These are phyloP conservation scores for Boletus sensibilis DNA, from an alignment of 768 basidiomycete species.

Conservation along the genomic window DNA sequence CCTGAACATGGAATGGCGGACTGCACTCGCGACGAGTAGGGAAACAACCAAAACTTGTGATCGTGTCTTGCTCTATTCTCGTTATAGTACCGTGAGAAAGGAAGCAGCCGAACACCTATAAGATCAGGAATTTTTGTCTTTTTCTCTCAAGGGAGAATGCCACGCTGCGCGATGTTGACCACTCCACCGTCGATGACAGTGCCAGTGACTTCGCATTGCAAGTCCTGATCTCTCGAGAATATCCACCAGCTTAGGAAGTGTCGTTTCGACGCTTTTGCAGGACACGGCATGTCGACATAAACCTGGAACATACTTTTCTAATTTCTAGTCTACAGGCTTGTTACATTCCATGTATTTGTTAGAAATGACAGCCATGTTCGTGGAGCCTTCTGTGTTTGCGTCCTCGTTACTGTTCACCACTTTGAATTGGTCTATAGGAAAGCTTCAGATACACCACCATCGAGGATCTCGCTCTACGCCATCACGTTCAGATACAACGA, in stretches of 20 bases:
- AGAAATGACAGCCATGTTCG: not conserved
- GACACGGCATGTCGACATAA: conserved; percentile 63
- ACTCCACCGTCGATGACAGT: conserved; percentile 58
- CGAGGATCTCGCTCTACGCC: not conserved
- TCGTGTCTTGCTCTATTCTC: not conserved
- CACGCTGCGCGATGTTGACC: conserved; percentile 61
- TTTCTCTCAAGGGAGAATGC: conserved; percentile 50
- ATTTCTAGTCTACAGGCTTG: not conserved
- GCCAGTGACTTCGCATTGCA: conserved; percentile 53
- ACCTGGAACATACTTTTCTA: conserved; percentile 46
- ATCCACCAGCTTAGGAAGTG: conserved; percentile 63
- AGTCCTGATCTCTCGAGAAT: conserved; percentile 58
- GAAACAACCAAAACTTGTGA: conserved; percentile 3
- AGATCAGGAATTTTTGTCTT: conserved; percentile 11
- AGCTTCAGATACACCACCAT: too few species aligned
- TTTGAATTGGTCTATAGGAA: not conserved
- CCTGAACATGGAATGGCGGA: conserved; percentile 27
- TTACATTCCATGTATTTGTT: not conserved
- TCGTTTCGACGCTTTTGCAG: conserved; percentile 50
- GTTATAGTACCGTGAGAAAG: conserved; percentile 40
- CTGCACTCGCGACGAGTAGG: not conserved
- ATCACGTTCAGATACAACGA: not conserved
- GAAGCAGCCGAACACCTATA: conserved; percentile 15
- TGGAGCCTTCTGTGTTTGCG: not conserved
- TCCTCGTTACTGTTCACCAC: not conserved